Conservation (phyloP, 345 rosid genomes). For the Syzygium grande region DNA sequence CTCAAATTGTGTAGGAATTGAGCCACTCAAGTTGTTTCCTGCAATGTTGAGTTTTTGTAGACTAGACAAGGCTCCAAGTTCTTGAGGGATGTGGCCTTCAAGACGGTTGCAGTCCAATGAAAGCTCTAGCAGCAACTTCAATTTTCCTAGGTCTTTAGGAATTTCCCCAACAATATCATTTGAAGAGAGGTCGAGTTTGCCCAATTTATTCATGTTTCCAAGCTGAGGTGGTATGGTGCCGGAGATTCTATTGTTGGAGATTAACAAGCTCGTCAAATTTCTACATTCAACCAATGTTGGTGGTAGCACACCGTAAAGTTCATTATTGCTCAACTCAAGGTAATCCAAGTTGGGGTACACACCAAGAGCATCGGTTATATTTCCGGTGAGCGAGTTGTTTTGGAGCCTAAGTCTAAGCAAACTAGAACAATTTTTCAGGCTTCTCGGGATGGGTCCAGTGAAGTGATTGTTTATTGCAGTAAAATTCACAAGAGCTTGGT, state of each 20-base stretch:
- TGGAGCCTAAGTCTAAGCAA: not conserved
- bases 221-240: slow-evolving; percentile 4
- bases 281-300: not conserved
- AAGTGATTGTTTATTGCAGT: not conserved
- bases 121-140: slow-evolving; percentile 2
- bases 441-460: not conserved
- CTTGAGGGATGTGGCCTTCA: slow-evolving; percentile 7
- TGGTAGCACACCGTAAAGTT: not conserved
- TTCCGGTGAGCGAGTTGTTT: not conserved
- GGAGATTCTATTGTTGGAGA: slow-evolving; percentile 1
- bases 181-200: not conserved
- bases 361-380: not conserved
- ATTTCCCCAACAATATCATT: slow-evolving; percentile 1
- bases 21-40: slow-evolving; percentile 5
- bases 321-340: not conserved
- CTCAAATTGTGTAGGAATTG: slow-evolving; percentile 6
- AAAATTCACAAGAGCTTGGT: not conserved
- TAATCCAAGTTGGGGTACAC: not conserved
- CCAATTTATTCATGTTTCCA: not conserved
- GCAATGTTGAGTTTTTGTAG: slow-evolving; percentile 11
- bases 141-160: slow-evolving; percentile 7
- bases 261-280: not conserved
- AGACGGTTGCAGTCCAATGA: slow-evolving; percentile 9
- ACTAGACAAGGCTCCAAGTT: slow-evolving; percentile 2
- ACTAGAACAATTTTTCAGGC: slow-evolving; percentile 6